Percentiles rank a stretch among this genome's conserved stretches.
These are phyloP conservation scores for Apiospora marii DNA, from an alignment of 2,329 filamentous ascomycete species.

Conservation along the genomic window DNA sequence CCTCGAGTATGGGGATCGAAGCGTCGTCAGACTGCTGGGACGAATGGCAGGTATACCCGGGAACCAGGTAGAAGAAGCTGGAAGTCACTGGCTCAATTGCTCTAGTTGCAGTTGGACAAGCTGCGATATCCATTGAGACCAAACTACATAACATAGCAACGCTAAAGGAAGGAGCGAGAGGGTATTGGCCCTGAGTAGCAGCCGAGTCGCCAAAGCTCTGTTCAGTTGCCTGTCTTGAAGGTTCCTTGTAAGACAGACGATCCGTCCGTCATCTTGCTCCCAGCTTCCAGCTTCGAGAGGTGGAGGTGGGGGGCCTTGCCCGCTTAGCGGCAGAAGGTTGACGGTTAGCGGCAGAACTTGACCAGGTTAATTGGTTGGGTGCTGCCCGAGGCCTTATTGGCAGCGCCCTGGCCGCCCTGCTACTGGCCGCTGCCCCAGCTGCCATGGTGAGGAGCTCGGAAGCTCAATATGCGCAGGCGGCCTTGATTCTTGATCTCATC, in stretches of 20 bases:
- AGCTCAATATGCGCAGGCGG: neutral
- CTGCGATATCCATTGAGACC: no score
- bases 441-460: neutral
- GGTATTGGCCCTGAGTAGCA: no score
- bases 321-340: neutral
- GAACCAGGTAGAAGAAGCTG: no score
- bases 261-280: conserved; percentile 4
- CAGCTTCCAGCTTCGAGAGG: neutral
- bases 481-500: neutral
- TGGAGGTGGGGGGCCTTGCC: neutral
- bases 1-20: neutral
- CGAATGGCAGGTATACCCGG: neutral
- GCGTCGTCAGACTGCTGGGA: neutral
- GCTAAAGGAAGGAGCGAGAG: neutral
- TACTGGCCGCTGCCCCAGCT: neutral
- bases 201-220: neutral
- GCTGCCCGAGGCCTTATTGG: neutral
- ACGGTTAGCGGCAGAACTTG: neutral
- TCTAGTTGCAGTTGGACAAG: neutral
- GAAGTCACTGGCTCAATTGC: neutral
- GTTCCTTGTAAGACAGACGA: neutral
- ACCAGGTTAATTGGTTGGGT: neutral
- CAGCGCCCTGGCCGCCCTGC: neutral
- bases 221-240: neutral
- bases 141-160: neutral